Evolutionary conservation across 225 moss, liverwort and hornwort species (phyloP), one percentile per base, ranked within the genome.

Genomic region (Marchantia paleacea): DNA sequence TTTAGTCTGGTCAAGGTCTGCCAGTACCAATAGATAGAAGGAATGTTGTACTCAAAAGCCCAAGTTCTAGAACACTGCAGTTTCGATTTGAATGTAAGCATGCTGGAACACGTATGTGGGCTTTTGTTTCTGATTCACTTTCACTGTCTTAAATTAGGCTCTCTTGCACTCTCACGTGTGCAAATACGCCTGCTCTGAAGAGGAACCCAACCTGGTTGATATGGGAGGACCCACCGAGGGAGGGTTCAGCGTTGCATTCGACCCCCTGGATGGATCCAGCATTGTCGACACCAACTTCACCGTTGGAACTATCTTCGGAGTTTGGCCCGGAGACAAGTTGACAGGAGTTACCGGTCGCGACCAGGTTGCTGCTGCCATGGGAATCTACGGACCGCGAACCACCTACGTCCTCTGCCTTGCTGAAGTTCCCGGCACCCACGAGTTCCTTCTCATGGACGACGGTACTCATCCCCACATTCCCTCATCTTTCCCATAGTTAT

Each of bases 221-320:
- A 94, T 95, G 94, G 89, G 86, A 6, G 99, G 99, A n/a, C 92
- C 92, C 10, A 65, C 73, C 4, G 82, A 88, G 78, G 85, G 84
- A 62, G 99, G 99, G 16, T 99, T 99, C 86, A 91, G 95, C 69
- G 95, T 99, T 0, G 99, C 99, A 10, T 99, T 99, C 67, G 99
- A 99, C 76, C 99, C 99, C 12, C 76, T 99, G 78, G 99, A 99
- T 20, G 99, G 99, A 3, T 99, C 99, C 71, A 99, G 99, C 89
- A 99, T 99, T 65, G 99, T 99, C 68, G 99, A 99, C 81, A 99
- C 99, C 74, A 99, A 99, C 83, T 99, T 99, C 86, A 99, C 99
- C 0, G 99, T 99, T 0, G 99, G 99, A 0, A 99, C 99, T 52
- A 99, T 99, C 76, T 99, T 99, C 55, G 99, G 99, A 28, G 99